These are phyloP conservation scores for Psidium guajava DNA, from an alignment of 345 rosid species.

Conservation along the genomic window DNA sequence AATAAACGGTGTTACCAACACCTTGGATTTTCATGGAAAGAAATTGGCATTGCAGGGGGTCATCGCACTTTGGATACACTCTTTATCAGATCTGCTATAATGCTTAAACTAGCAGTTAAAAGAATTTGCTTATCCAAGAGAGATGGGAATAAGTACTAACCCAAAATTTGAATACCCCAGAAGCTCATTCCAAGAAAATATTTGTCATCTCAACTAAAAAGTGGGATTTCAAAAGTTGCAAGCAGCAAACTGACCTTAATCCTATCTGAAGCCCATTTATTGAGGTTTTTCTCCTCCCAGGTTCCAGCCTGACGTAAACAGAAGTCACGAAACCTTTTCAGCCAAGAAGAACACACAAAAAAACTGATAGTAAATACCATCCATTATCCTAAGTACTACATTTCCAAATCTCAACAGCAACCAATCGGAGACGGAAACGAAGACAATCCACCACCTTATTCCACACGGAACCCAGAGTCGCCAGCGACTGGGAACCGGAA, in stretches of 20 bases:
- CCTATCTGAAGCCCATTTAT: slow-evolving; percentile 75
- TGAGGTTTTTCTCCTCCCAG: slow-evolving; percentile 92
- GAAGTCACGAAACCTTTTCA: not conserved
- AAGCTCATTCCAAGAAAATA: not conserved
- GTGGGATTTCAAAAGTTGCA: not conserved
- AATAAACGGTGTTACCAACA: not conserved
- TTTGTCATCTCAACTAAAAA: not conserved
- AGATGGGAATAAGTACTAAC: not conserved
- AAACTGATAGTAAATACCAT: not conserved
- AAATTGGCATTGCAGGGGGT: not conserved
- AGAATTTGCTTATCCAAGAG: not conserved
- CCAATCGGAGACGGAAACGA: not conserved
- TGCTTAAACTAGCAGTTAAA: not conserved
- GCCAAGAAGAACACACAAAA: not conserved
- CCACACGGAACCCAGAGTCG: slow-evolving; percentile 74
- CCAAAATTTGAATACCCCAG: not conserved
- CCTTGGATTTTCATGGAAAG: not conserved
- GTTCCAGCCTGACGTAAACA: slow-evolving; percentile 62
- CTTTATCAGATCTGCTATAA: not conserved
- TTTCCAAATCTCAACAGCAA: not conserved
- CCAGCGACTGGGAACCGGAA: slow-evolving; percentile 17
- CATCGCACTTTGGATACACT: not conserved
- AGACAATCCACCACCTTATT: slow-evolving; percentile 30
- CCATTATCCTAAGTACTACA: not conserved
- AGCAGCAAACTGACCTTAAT: slow-evolving; percentile 39